phyloP scores from a whole-genome alignment of 2,329 filamentous ascomycete genomes.

The Ophiostoma sp. region DNA sequence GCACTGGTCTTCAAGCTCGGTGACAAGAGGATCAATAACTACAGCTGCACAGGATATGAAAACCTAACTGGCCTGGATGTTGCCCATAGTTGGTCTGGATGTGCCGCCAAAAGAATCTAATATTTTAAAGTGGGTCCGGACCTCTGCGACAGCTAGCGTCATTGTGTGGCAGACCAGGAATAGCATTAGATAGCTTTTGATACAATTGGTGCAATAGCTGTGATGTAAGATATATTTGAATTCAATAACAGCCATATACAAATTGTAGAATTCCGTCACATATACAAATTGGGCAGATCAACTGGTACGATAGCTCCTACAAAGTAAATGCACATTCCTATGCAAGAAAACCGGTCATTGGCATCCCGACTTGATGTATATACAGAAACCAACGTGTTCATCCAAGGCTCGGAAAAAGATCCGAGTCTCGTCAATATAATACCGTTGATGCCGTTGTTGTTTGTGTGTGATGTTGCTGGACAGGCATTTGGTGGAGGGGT shows the following conservation, averaged over 20 bases:
- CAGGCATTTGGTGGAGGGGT: background rate
- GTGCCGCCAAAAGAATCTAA: conserved; percentile 13
- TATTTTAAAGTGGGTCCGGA: conserved; percentile 20
- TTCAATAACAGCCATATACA: no score
- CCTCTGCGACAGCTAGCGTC: background rate
- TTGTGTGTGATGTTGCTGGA: background rate
- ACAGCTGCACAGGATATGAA: background rate
- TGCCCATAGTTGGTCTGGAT: background rate
- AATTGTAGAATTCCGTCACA: no score
- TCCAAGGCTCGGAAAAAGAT: no score
- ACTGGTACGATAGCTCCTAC: no score
- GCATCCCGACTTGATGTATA: no score
- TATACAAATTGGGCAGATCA: no score
- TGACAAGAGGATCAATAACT: background rate
- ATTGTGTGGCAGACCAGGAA: background rate
- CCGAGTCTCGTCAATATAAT: background rate
- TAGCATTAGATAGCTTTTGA: no score
- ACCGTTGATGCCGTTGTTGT: background rate
- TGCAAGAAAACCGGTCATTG: no score
- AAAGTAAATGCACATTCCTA: no score
- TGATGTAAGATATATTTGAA: no score
- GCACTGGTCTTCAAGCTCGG: background rate
- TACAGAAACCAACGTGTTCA: no score
- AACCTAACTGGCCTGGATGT: background rate
- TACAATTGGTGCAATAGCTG: no score